A percentile compares a stretch with the other conserved stretches of the same genome.
phyloP scores from a whole-genome alignment of 2,329 filamentous ascomycete species.

The Rhexocercosporidium sp. region DNA sequence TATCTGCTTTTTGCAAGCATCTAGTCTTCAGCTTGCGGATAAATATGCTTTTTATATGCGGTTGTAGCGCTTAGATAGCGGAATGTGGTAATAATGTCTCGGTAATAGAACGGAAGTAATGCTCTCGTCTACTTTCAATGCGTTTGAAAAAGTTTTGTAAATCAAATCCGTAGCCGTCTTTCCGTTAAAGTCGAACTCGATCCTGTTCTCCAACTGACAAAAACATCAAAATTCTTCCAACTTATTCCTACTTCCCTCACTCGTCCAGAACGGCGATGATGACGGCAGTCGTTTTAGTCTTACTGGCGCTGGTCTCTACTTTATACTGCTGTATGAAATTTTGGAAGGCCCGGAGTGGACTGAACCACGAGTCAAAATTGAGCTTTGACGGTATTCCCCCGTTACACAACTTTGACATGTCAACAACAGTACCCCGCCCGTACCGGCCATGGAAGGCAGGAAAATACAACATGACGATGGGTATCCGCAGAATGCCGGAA shows the following conservation, averaged over 20 bases:
- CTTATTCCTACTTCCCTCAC: not conserved
- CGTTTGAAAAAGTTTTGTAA: too few relatives aligned
- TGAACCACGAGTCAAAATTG: conserved; percentile 16
- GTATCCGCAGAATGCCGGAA: conserved; percentile 35
- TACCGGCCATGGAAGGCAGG: conserved; percentile 35
- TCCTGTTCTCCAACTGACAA: not conserved
- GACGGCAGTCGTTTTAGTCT: not conserved
- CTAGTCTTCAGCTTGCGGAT: not conserved
- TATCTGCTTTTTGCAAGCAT: not conserved
- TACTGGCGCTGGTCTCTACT: not conserved
- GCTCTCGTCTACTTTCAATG: too few relatives aligned
- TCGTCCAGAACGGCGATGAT: not conserved
- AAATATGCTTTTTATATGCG: not conserved
- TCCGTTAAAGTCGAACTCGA: too few relatives aligned
- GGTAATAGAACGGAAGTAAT: not conserved
- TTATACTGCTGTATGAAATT: not conserved
- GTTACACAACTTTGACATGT: conserved; percentile 21
- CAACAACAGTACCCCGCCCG: conserved; percentile 22
- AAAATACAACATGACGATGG: conserved; percentile 39
- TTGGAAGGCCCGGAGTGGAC: conserved; percentile 10
- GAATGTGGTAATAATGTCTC: not conserved
- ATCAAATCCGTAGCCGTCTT: too few relatives aligned
- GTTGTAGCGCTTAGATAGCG: not conserved
- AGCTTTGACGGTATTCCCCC: conserved; percentile 20
- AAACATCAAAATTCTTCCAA: not conserved